Evolutionary conservation across 2,329 filamentous ascomycete species (phyloP).

Genomic region (Stagonosporopsis tanaceti): DNA sequence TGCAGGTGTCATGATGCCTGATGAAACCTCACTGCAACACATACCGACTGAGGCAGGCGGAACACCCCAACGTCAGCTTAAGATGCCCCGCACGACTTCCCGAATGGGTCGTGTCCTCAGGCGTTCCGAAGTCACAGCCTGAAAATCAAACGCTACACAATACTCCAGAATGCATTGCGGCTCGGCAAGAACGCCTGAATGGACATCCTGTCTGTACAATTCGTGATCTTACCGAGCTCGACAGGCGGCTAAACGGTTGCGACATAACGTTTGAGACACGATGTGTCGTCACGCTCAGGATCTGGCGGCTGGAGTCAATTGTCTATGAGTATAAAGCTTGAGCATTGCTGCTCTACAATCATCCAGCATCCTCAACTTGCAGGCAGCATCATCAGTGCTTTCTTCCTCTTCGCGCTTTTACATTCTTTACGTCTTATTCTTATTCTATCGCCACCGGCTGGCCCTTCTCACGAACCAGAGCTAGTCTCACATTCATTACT

Average conservation of each 20-base stretch:
- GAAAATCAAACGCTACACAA: constrained; percentile 48
- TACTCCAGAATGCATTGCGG: constrained; percentile 39
- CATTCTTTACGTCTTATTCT: constrained; percentile 35
- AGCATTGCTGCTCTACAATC: constrained; percentile 16
- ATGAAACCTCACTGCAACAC: constrained; percentile 47
- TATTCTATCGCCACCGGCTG: constrained; percentile 42
- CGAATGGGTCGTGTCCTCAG: constrained; percentile 32
- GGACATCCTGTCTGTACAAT: constrained; percentile 16
- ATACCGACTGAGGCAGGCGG: constrained; percentile 40
- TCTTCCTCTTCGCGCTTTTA: constrained; percentile 27
- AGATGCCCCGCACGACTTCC: constrained; percentile 26
- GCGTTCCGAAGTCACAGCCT: constrained; percentile 41
- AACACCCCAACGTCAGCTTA: constrained; percentile 30
- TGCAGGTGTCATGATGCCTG: constrained; percentile 37
- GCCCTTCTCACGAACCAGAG: constrained; percentile 38
- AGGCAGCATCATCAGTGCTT: constrained; percentile 36
- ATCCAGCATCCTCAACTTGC: constrained; percentile 40
- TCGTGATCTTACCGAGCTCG: neutral
- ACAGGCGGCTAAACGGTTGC: constrained; percentile 2
- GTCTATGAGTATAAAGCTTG: constrained; percentile 39
- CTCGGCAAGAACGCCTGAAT: constrained; percentile 35
- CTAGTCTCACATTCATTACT: constrained; percentile 44
- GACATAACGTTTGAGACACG: constrained; percentile 9
- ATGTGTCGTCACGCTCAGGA: constrained; percentile 24
- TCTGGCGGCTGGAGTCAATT: constrained; percentile 24